Conservation (phyloP, 768 basidiomycete genomes). For the Lyophyllum semitale region DNA sequence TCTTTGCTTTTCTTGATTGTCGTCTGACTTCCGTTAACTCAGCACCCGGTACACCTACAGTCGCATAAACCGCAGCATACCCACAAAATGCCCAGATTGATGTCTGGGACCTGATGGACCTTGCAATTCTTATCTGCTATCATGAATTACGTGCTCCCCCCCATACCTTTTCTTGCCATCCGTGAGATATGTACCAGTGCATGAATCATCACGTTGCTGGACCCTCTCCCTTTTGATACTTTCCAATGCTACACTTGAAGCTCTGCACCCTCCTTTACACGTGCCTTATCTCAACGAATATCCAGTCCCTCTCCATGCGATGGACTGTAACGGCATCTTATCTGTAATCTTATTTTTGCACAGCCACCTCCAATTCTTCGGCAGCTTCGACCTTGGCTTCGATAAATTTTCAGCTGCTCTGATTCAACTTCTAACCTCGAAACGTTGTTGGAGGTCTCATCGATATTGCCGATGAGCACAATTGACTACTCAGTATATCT, state of each 20-base stretch:
- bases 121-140: slow-evolving; percentile 1
- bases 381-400: neutral
- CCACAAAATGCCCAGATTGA: slow-evolving; percentile 2
- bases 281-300: neutral
- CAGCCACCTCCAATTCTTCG: neutral
- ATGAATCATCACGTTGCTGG: slow-evolving; percentile 8
- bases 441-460: too few relatives aligned
- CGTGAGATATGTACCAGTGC: slow-evolving; percentile 11
- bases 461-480: slow-evolving; percentile 1
- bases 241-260: neutral
- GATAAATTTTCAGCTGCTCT: neutral
- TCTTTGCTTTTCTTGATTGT: neutral
- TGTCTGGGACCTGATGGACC: slow-evolving; percentile 6
- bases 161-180: neutral
- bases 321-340: neutral
- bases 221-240: neutral
- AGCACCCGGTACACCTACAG: slow-evolving; percentile 19
- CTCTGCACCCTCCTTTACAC: neutral
- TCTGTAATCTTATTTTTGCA: neutral
- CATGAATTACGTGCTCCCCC: neutral
- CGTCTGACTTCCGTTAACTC: neutral
- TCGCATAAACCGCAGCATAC: slow-evolving; percentile 15
- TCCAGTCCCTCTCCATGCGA: too few relatives aligned
- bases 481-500: slow-evolving; percentile 81
- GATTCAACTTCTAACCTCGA: neutral